These are phyloP conservation scores for Saitoella complicata DNA, from an alignment of 805 yeast species.

Conservation along the genomic window DNA sequence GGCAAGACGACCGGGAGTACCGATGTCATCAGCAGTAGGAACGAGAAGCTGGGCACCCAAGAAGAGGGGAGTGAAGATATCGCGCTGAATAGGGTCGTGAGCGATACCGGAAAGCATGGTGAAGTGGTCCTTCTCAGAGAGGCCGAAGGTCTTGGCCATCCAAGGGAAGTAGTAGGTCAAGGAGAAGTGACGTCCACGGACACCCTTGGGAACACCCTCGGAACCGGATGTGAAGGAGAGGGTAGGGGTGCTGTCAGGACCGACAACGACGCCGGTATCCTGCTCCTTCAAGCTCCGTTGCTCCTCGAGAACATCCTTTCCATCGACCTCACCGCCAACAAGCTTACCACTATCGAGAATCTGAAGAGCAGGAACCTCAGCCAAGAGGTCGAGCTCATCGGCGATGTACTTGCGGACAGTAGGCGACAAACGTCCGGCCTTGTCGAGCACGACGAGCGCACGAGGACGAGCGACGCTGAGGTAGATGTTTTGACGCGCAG, in stretches of 20 bases:
- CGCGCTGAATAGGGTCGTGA: conserved; percentile 98
- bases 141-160: conserved; percentile 81
- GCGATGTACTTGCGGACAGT: conserved; percentile 64
- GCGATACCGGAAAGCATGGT: conserved; percentile 99
- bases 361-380: conserved; percentile 63
- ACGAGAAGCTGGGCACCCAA: conserved; percentile 85
- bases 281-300: conserved; percentile 32
- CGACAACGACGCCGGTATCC: conserved; percentile 79
- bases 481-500: conserved; percentile 90
- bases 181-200: conserved; percentile 91
- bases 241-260: conserved; percentile 96
- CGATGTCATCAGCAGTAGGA: conserved; percentile 94
- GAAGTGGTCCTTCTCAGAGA: conserved; percentile 67
- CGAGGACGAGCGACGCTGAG: conserved; percentile 84
- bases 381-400: conserved; percentile 52
- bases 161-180: conserved; percentile 96
- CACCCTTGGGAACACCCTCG: conserved; percentile 98
- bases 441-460: conserved; percentile 76
- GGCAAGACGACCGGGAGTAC: conserved; percentile 94
- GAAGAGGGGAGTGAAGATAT: conserved; percentile 94
- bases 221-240: conserved; percentile 93
- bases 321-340: conserved; percentile 28
- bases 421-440: conserved; percentile 72
- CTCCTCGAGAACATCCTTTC: conserved; percentile 34
- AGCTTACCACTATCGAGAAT: conserved; percentile 60